Percentiles rank a stretch among this genome's conserved stretches.
Conservation (phyloP, 441 rosid genomes). For the Aleurites moluccanus region DNA sequence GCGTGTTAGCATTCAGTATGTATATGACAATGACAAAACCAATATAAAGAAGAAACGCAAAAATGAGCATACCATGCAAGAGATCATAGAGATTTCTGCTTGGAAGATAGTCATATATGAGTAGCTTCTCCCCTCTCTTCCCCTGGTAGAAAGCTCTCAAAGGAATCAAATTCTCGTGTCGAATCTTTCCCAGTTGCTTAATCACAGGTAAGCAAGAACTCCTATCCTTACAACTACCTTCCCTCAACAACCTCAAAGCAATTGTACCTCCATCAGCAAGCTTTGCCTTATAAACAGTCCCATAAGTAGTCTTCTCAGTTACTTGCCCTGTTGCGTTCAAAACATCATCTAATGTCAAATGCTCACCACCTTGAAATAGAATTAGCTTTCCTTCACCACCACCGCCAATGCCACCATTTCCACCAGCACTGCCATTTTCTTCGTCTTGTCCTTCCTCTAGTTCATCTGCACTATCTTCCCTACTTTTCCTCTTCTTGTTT, state of each 20-base stretch:
- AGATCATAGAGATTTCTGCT: constrained; percentile 70
- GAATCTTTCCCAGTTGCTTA: constrained; percentile 70
- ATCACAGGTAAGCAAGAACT: constrained; percentile 67
- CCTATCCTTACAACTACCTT: constrained; percentile 88
- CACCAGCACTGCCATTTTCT: constrained; percentile 39
- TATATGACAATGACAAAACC: background rate
- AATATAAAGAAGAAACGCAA: background rate
- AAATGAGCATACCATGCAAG: constrained; percentile 63
- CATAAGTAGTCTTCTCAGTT: constrained; percentile 88
- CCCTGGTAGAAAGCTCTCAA: constrained; percentile 96
- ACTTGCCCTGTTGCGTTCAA: constrained; percentile 96
- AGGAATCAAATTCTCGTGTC: constrained; percentile 87
- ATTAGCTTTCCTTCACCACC: constrained; percentile 79
- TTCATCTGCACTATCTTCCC: constrained; percentile 70
- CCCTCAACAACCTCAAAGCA: constrained; percentile 84
- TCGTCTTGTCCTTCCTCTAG: constrained; percentile 73
- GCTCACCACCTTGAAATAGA: constrained; percentile 95
- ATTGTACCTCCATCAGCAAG: constrained; percentile 89
- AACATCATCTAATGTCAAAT: constrained; percentile 85
- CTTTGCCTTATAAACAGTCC: constrained; percentile 95
- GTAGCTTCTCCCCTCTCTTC: constrained; percentile 94
- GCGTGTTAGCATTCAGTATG: background rate
- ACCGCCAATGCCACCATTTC: constrained; percentile 18
- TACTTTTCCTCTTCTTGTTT: constrained; percentile 68
- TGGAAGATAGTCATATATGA: constrained; percentile 87